phyloP scores from a whole-genome alignment of 2,329 filamentous ascomycete species.

The Zymoseptoria passerinii region DNA sequence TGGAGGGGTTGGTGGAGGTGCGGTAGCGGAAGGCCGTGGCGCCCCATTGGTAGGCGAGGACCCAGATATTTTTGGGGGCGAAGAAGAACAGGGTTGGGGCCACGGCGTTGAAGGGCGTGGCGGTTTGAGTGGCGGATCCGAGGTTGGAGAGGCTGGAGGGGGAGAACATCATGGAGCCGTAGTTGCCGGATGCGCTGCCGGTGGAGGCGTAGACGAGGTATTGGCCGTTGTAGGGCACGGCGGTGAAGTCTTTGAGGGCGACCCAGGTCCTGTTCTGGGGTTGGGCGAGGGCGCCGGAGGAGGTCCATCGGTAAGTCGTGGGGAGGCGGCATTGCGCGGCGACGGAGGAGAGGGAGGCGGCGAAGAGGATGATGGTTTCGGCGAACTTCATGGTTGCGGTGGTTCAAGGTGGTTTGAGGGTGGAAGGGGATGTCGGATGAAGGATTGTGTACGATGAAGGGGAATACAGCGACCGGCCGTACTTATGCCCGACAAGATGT shows the following conservation, averaged over 20 bases:
- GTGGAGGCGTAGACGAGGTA: slow-evolving; percentile 54
- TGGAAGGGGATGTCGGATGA: background rate
- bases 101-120: slow-evolving; percentile 41
- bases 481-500: background rate
- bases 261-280: slow-evolving; percentile 46
- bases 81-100: slow-evolving; percentile 59
- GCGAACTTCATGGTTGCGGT: background rate
- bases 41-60: slow-evolving; percentile 61
- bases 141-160: slow-evolving; percentile 49
- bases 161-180: slow-evolving; percentile 50
- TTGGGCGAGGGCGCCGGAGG: slow-evolving; percentile 37
- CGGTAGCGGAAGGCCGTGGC: slow-evolving; percentile 51
- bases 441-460: background rate
- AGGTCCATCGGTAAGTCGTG: slow-evolving; percentile 47
- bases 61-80: slow-evolving; percentile 51
- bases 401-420: background rate
- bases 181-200: slow-evolving; percentile 37
- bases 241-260: slow-evolving; percentile 57
- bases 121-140: slow-evolving; percentile 45
- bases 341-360: background rate
- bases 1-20: slow-evolving; percentile 51
- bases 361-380: background rate
- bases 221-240: slow-evolving; percentile 47
- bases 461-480: background rate
- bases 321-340: slow-evolving; percentile 42